phyloP scores from a whole-genome alignment of 2,329 filamentous ascomycete species.

The Blastomyces emzantsi region DNA sequence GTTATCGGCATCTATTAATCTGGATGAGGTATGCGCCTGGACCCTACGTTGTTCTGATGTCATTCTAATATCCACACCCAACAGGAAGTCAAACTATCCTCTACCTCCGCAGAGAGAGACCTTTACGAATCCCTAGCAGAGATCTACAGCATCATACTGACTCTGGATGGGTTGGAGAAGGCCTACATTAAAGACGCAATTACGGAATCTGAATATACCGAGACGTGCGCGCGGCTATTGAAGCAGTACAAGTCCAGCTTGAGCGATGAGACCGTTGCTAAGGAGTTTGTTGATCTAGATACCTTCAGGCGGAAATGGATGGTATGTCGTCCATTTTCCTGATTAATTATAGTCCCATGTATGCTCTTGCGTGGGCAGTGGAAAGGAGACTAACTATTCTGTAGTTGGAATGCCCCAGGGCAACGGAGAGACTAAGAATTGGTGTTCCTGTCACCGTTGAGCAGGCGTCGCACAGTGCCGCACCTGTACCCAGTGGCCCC shows the following conservation, averaged over 20 bases:
- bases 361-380: background rate
- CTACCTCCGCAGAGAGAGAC: conserved; percentile 79
- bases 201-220: conserved; percentile 83
- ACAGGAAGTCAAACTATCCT: conserved; percentile 86
- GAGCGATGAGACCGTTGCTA: conserved; percentile 81
- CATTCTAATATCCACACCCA: conserved; percentile 9
- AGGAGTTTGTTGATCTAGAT: conserved; percentile 77
- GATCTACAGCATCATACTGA: conserved; percentile 95
- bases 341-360: background rate
- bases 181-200: conserved; percentile 95
- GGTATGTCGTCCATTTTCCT: conserved; percentile 46
- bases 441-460: conserved; percentile 80
- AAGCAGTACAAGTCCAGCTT: conserved; percentile 97
- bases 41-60: conserved; percentile 15
- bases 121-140: conserved; percentile 93
- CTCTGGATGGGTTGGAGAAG: conserved; percentile 89
- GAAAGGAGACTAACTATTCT: conserved; percentile 8
- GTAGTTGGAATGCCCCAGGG: conserved; percentile 87
- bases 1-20: conserved; percentile 79
- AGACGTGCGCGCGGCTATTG: conserved; percentile 85
- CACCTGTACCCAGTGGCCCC: conserved; percentile 22
- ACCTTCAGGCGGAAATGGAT: conserved; percentile 89
- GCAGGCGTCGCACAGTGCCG: conserved; percentile 46
- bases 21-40: conserved; percentile 64
- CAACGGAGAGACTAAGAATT: conserved; percentile 83